Base-by-base conservation (phyloP, 2,329 filamentous ascomycete species). In the Coniella vitis region DNA sequence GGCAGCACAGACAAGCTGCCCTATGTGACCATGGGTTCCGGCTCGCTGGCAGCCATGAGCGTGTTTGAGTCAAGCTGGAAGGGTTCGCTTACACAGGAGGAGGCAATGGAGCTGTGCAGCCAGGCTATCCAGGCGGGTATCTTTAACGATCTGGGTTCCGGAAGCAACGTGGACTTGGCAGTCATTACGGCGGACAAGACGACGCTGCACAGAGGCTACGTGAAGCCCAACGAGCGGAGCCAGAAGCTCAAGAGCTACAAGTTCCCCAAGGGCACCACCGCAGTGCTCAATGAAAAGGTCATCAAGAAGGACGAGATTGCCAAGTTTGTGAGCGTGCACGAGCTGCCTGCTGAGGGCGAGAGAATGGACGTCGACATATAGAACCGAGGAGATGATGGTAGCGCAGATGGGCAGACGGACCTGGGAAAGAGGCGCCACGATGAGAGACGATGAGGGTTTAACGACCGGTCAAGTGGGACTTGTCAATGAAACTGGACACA, bases 11-110 rank as follows among this genome's bases (percentile, higher is more conserved):
- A 98, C 74, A 98, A 97, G 76, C 84, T 98, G 42, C 93, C 93
- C 44, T 98, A 98, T 69, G 94, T 98, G 58, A 98, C 94, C 57
- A 98, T 98, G 93, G 93, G 93, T 47, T 95, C 87, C 20, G 93
- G 93, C 56, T 95, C 89, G 41, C 75, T 98, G 58, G 93, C 93
- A 22, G 93, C 93, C 65, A 98, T 98, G 93, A 88, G 87, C 29
- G 87, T 98, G 45, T 98, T 98, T 64, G 93, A 98, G 76, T 94
- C 90, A 43, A 84, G 85, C 70, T 98, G 94, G 94, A 88, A 90
- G 78, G 73, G 81, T 7, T 72, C 82, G 53, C 68, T 96, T 65
- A 85, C 79, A 55, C 76, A 81, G 59, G 86, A 94, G 34, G 87
- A 87, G 43, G 90, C 90, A n/a, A 74, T 96, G 52, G 82, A 84